Conservation (phyloP, 2,329 filamentous ascomycete species). For the Calonectria pauciramosa region DNA sequence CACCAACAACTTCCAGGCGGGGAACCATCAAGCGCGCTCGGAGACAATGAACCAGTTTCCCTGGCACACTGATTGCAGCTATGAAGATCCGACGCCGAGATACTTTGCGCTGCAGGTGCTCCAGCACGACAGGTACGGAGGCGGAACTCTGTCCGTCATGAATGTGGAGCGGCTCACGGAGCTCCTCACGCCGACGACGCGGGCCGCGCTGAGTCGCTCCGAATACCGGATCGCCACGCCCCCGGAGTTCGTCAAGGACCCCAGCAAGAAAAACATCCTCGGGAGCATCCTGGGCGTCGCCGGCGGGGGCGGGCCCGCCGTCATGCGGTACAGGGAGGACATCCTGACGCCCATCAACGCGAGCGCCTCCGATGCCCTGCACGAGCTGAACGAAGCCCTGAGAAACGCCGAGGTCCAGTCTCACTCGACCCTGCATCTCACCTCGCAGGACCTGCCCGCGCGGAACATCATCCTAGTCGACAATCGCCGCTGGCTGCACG, state of each 20-base stretch:
- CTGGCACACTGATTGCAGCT: conserved; percentile 61
- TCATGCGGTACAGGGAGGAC: conserved; percentile 51
- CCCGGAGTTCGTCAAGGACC: conserved; percentile 51
- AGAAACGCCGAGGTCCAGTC: conserved; percentile 24
- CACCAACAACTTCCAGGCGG: conserved; percentile 44
- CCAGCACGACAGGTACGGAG: conserved; percentile 55
- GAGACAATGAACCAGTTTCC: conserved; percentile 59
- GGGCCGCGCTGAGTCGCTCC: conserved; percentile 37
- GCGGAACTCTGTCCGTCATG: conserved; percentile 56
- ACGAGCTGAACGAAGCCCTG: conserved; percentile 42
- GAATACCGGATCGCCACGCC: conserved; percentile 52
- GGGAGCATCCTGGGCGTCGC: conserved; percentile 40
- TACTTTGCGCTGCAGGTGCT: conserved; percentile 59
- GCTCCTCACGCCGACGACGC: conserved; percentile 43
- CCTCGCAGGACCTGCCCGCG: conserved; percentile 43
- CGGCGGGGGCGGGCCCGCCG: not conserved
- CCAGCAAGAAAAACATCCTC: conserved; percentile 29
- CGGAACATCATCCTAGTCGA: conserved; percentile 50
- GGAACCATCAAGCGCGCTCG: conserved; percentile 52
- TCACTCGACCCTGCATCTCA: conserved; percentile 42
- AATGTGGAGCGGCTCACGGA: conserved; percentile 47
- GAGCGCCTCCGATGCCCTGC: conserved; percentile 39
- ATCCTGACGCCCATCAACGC: conserved; percentile 47
- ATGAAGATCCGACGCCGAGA: conserved; percentile 52
- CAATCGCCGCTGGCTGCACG: conserved; percentile 53